Conservation (phyloP, 2,329 filamentous ascomycete genomes). For the Diaporthe humulicola region DNA sequence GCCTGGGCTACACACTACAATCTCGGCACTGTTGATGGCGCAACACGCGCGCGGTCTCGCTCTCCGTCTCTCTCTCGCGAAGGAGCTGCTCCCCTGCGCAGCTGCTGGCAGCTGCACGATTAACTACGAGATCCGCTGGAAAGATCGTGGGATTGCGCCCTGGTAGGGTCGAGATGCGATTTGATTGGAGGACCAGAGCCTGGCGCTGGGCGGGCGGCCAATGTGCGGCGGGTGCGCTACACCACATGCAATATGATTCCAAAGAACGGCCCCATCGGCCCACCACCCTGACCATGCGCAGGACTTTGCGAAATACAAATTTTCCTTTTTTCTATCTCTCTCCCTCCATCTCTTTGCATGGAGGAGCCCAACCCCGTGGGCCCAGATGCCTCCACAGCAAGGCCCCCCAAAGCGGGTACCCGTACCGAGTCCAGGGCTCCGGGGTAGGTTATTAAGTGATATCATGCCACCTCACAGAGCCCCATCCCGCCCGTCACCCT, state of each 20-base stretch:
- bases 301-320: conserved; percentile 37
- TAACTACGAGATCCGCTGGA: conserved; percentile 25
- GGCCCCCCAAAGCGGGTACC: not conserved
- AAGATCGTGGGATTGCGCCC: conserved; percentile 4
- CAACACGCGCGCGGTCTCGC: not conserved
- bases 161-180: not conserved
- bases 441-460: not conserved
- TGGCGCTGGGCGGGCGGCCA: conserved; percentile 1
- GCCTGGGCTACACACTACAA: not conserved
- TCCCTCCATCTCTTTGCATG: not conserved
- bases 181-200: conserved; percentile 4
- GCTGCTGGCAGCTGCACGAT: conserved; percentile 29
- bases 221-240: not conserved
- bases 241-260: conserved; percentile 34
- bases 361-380: not conserved
- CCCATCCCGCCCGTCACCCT: not conserved
- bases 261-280: conserved; percentile 33
- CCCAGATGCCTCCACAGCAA: not conserved
- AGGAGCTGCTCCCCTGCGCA: not conserved
- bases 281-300: conserved; percentile 23
- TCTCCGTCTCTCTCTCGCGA: too few species aligned
- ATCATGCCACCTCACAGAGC: conserved; percentile 19
- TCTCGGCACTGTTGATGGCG: not conserved
- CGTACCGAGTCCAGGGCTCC: conserved; percentile 25
- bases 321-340: not conserved